Evolutionary conservation across 1,284 basidiomycete species (phyloP), one percentile per base, ranked within the genome.

Genomic region (Rhodofomes roseus): DNA sequence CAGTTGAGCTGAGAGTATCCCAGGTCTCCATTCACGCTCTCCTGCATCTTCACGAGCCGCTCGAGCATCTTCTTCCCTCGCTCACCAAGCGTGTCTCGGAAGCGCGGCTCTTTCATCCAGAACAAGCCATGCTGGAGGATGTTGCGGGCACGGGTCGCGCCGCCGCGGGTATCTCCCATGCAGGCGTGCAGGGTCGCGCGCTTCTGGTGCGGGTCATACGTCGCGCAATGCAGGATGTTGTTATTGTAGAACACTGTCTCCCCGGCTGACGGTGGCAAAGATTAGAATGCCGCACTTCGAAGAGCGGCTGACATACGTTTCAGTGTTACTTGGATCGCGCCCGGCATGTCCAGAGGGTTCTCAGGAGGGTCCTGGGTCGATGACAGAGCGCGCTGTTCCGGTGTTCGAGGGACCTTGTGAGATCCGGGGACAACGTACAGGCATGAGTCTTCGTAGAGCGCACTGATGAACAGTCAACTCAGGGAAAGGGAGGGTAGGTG

Each of bases 181-280:
- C 78, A 85, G 0, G 83, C 92, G 66, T 93, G 92, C 11, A 94
- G 76, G 0, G 92, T 93, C 27, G 86, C 85, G 2, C 92, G 81
- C 55, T 75, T 79, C 23, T 73, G 70, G 31, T 71, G 70, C 1
- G 81, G 75, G 62, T 81, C 79, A 71, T 93, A 93, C 18, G 80
- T 79, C 8, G 85, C 89, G 58, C 87, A 88, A 66, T 93, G 90
- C 31, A 93, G 75, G 62, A 93, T 90, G 67, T 93, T 90, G 67
- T 84, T 86, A 69, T 92, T 91, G 72, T 93, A 93, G 72, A 93
- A 93, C 14, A 89, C 88, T 0, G 87, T 89, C 63, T 94, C 87
- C 0, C 92, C 91, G 1, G 79, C 79, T 82, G 62, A 5, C 16
- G 22, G 1, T 25, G 25, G 34, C 18, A 25, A 43, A 7, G 5